phyloP scores from a whole-genome alignment of 2,329 filamentous ascomycete genomes.

The Monilinia aucupariae region DNA sequence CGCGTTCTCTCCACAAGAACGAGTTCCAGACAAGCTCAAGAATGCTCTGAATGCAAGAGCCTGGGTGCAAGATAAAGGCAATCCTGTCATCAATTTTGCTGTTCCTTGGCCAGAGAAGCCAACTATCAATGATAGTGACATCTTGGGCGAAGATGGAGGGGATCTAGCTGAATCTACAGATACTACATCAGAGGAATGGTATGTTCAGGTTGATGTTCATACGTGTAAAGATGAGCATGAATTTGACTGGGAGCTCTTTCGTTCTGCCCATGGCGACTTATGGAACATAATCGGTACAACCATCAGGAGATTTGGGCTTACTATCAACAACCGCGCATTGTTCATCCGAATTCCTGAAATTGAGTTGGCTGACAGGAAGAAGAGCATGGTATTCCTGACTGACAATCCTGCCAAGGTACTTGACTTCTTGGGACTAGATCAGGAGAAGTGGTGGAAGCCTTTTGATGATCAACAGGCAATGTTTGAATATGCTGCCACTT shows the following conservation, averaged over 20 bases:
- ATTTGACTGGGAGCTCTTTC: slow-evolving; percentile 61
- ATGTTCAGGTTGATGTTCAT: slow-evolving; percentile 66
- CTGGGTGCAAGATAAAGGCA: slow-evolving; percentile 32
- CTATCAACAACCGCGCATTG: slow-evolving; percentile 56
- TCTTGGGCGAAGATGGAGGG: not conserved
- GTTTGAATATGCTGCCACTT: slow-evolving; percentile 55
- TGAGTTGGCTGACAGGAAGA: slow-evolving; percentile 52
- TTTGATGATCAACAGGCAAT: slow-evolving; percentile 53
- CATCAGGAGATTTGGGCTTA: slow-evolving; percentile 61
- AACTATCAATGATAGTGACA: not conserved
- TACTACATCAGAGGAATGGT: slow-evolving; percentile 28
- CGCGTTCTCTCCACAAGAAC: slow-evolving; percentile 11
- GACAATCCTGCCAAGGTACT: slow-evolving; percentile 51
- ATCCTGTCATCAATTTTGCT: slow-evolving; percentile 45
- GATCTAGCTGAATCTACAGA: not conserved
- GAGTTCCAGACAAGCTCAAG: slow-evolving; percentile 35
- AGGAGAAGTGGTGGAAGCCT: slow-evolving; percentile 44
- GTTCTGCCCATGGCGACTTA: slow-evolving; percentile 65
- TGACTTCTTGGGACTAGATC: slow-evolving; percentile 56
- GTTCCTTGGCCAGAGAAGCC: slow-evolving; percentile 47
- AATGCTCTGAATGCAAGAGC: slow-evolving; percentile 44
- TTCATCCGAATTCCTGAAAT: slow-evolving; percentile 64
- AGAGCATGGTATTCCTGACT: slow-evolving; percentile 53
- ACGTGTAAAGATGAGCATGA: slow-evolving; percentile 41
- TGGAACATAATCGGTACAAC: slow-evolving; percentile 61